phyloP scores from a whole-genome alignment of 2,329 filamentous ascomycete genomes.

The Didymella arachidicola region DNA sequence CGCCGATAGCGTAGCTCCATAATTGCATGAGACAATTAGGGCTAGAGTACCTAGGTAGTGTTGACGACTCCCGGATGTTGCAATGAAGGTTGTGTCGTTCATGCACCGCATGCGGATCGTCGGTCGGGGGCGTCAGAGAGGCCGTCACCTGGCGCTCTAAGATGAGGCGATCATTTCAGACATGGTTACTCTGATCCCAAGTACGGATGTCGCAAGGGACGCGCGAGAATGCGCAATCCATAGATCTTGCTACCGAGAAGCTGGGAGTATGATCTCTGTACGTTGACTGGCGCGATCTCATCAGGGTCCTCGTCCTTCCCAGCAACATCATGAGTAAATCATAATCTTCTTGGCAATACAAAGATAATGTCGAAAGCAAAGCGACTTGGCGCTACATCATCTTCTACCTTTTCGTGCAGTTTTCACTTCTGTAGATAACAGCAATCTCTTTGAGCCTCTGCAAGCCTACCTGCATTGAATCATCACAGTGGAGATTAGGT shows the following conservation, averaged over 20 bases:
- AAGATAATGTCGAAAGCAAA: neutral
- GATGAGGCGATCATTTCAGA: neutral
- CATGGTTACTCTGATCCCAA: neutral
- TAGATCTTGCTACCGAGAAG: neutral
- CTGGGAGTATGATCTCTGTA: neutral
- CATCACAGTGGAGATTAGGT: too few relatives aligned
- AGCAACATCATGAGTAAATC: neutral
- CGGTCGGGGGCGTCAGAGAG: neutral
- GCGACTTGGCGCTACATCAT: neutral
- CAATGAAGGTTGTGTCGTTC: neutral
- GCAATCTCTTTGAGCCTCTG: too few relatives aligned
- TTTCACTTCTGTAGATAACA: neutral
- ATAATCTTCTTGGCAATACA: neutral
- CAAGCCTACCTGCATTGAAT: neutral
- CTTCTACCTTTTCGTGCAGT: too few relatives aligned
- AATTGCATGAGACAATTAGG: neutral
- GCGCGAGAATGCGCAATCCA: slow-evolving; percentile 21
- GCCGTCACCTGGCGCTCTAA: slow-evolving; percentile 4
- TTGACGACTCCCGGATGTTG: slow-evolving; percentile 1
- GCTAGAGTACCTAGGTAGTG: neutral
- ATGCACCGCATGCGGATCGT: slow-evolving; percentile 5
- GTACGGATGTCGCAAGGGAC: slow-evolving; percentile 16
- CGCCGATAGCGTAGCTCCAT: slow-evolving; percentile 8
- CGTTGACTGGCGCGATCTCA: neutral
- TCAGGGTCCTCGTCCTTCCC: neutral